Base-by-base conservation (phyloP, 805 yeast genomes). In the Starmerella cellae region DNA sequence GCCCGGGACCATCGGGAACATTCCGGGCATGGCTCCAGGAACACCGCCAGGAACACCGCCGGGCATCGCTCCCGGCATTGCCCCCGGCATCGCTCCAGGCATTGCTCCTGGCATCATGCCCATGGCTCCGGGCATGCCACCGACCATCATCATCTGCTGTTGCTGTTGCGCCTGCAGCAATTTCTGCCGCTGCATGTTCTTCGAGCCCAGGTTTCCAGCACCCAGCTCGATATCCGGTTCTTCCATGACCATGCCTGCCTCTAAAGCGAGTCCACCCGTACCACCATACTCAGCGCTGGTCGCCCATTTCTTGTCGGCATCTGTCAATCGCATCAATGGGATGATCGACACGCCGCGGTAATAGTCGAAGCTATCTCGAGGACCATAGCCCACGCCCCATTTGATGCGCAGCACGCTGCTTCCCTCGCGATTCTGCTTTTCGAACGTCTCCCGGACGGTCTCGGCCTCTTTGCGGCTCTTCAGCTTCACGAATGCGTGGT, bases 321-420 rank as follows among this genome's bases (percentile, higher is more conserved):
- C 98, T 0, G 98, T 91, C 52, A 91, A 70, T 55, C 95, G 74
- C 45, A 73, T 74, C 38, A 91, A 65, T 14, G 97, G 95, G 47
- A 91, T 84, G 29, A 85, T 73, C 46, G 94, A 80, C 30, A 79
- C 70, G 48, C 98, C 98, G 44, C 79, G 79, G 57, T 79, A 87
- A 62, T 91, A 91, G 62, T 91, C 93, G 60, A 95, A 83, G 67
- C 97, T 88, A 61, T 91, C 97, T 66, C 98, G 76, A 42, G 98
- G 98, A 4, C 98, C 98, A 57, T 82, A 91, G 1, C 98, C 98
- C 48, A 91, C 97, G 52, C 97, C 98, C 98, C 98, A 91, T 59
- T 95, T 73, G 4, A 93, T 82, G 63, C 97, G 74, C 52, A 91
- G 67, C 52, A 74, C 66, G 58, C 66, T 64, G 9, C 73, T 61